Evolutionary conservation across 345 rosid species (phyloP).

Genomic region (Noccaea bulbosa): DNA sequence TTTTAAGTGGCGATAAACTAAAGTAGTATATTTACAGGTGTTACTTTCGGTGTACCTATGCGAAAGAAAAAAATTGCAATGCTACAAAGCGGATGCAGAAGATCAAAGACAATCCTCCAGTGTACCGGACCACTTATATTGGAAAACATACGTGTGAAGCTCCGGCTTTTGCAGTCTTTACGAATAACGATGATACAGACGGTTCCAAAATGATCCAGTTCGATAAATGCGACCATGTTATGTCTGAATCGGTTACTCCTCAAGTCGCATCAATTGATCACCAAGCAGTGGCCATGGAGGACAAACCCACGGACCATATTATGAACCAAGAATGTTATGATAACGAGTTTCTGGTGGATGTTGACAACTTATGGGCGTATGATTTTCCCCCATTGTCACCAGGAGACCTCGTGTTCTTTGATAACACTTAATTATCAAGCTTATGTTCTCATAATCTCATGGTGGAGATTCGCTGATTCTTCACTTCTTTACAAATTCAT

Average conservation of each 20-base stretch:
- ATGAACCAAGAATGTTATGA: conserved; percentile 20
- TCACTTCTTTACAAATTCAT: too few relatives aligned
- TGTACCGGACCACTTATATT: conserved; percentile 43
- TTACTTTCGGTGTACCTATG: conserved; percentile 54
- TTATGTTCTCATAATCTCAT: too few relatives aligned
- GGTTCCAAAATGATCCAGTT: conserved; percentile 19
- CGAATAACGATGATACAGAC: background rate
- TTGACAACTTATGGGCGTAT: background rate
- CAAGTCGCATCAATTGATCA: background rate
- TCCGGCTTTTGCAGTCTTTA: background rate
- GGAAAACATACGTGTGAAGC: conserved; percentile 43
- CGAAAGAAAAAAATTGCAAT: conserved; percentile 43
- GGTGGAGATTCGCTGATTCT: too few relatives aligned
- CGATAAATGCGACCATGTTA: background rate
- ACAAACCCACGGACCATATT: background rate
- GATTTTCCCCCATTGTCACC: background rate
- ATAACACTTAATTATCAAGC: background rate
- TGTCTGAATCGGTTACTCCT: conserved; percentile 1
- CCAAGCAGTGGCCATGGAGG: background rate
- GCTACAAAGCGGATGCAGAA: conserved; percentile 55
- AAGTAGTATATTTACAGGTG: conserved; percentile 28
- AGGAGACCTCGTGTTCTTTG: conserved; percentile 1
- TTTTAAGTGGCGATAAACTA: too few relatives aligned
- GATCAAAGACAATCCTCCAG: conserved; percentile 33
- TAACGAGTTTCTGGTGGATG: conserved; percentile 6